These are phyloP conservation scores for Leccinum obscurum DNA, from an alignment of 768 basidiomycete genomes.

Conservation along the genomic window DNA sequence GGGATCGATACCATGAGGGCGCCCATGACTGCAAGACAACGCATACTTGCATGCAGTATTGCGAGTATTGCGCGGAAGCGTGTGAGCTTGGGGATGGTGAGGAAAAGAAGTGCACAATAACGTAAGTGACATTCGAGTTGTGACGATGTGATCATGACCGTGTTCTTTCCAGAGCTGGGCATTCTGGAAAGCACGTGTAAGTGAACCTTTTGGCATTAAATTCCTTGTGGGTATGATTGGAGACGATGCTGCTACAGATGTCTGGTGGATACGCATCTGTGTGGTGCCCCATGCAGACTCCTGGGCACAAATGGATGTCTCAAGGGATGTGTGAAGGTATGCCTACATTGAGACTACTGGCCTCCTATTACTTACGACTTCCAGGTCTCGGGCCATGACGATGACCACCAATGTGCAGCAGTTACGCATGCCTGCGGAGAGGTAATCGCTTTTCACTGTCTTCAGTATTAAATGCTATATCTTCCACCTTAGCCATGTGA, in stretches of 20 bases:
- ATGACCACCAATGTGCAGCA: slow-evolving; percentile 54
- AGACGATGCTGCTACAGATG: slow-evolving; percentile 41
- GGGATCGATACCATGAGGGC: slow-evolving; percentile 44
- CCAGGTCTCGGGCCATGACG: slow-evolving; percentile 47
- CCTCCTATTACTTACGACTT: not conserved
- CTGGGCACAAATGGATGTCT: slow-evolving; percentile 51
- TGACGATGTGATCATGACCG: not conserved
- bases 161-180: slow-evolving; percentile 47
- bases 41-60: slow-evolving; percentile 46
- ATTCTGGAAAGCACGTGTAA: slow-evolving; percentile 56
- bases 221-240: not conserved
- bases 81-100: slow-evolving; percentile 34
- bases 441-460: slow-evolving; percentile 31
- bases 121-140: slow-evolving; percentile 37
- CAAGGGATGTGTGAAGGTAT: slow-evolving; percentile 51
- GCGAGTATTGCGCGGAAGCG: slow-evolving; percentile 42
- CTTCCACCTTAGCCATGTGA: slow-evolving; percentile 40
- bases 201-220: slow-evolving; percentile 21
- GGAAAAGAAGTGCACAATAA: slow-evolving; percentile 41
- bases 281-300: slow-evolving; percentile 51
- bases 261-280: slow-evolving; percentile 50
- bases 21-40: slow-evolving; percentile 50
- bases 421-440: slow-evolving; percentile 53
- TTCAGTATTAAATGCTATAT: not conserved
- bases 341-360: not conserved